Conservation (phyloP, 257 asterid species). For the Catharanthus roseus region DNA sequence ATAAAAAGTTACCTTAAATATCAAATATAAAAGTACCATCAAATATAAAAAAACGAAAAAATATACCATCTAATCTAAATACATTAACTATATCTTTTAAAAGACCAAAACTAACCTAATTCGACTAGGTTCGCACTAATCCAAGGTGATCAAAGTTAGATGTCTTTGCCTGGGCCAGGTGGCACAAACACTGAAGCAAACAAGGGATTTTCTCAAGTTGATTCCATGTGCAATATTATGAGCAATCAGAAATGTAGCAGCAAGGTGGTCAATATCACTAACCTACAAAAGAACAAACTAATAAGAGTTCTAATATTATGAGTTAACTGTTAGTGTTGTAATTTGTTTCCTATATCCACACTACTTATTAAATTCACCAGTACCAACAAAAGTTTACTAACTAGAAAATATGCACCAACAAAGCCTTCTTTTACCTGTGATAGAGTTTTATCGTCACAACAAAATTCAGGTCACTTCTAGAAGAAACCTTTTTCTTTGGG, state of each 20-base stretch:
- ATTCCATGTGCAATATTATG: slow-evolving; percentile 94
- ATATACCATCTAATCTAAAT: too few relatives aligned
- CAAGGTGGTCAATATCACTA: slow-evolving; percentile 96
- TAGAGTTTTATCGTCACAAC: slow-evolving; percentile 63
- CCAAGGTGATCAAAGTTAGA: too few relatives aligned
- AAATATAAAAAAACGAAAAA: too few relatives aligned
- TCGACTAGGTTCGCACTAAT: too few relatives aligned
- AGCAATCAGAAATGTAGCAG: slow-evolving; percentile 83
- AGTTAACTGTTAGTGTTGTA: background rate
- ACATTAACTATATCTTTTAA: too few relatives aligned
- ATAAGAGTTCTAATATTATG: too few relatives aligned
- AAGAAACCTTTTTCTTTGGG: slow-evolving; percentile 41
- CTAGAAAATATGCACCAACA: background rate
- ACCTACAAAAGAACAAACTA: slow-evolving; percentile 45
- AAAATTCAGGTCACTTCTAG: slow-evolving; percentile 38
- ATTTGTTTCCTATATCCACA: background rate
- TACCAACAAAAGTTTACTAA: slow-evolving; percentile 6
- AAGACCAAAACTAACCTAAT: too few relatives aligned
- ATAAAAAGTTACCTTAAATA: too few relatives aligned
- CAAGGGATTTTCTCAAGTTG: slow-evolving; percentile 92
- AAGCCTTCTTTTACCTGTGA: slow-evolving; percentile 49
- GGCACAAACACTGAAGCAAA: slow-evolving; percentile 83
- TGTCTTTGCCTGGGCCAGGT: slow-evolving; percentile 91
- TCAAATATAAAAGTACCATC: too few relatives aligned
- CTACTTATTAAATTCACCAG: background rate